phyloP scores from a whole-genome alignment of 345 rosid species.

The Pistacia integerrima region DNA sequence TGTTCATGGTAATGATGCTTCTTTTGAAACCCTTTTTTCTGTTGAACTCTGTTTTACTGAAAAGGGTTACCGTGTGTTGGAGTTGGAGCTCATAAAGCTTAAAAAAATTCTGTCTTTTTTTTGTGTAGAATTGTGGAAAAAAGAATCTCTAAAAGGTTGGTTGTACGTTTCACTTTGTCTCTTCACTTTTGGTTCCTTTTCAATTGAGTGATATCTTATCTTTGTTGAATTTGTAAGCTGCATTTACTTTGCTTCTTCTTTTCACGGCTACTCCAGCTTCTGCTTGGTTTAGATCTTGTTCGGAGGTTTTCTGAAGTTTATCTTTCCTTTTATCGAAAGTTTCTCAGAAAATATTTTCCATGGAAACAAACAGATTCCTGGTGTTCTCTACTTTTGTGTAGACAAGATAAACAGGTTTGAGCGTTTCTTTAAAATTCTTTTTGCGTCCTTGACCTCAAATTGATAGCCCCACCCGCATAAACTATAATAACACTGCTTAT shows the following conservation, averaged over 20 bases:
- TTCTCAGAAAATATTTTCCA: constrained; percentile 20
- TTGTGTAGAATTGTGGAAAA: background rate
- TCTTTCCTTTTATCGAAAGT: background rate
- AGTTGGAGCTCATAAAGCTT: constrained; percentile 29
- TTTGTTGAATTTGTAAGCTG: constrained; percentile 8
- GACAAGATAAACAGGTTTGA: constrained; percentile 29
- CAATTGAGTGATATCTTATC: background rate
- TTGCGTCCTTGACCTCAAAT: constrained; percentile 10
- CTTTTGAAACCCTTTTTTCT: constrained; percentile 22
- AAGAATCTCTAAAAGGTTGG: constrained; percentile 36
- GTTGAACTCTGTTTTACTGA: background rate
- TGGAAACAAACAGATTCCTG: constrained; percentile 30
- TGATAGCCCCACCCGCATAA: constrained; percentile 37
- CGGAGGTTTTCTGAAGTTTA: background rate
- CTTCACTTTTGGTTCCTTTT: background rate
- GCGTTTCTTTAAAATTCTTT: constrained; percentile 20
- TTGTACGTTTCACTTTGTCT: constrained; percentile 6
- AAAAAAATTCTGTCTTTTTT: constrained; percentile 26
- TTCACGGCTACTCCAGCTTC: background rate
- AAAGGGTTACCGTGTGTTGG: constrained; percentile 12
- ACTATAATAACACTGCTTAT: constrained; percentile 20
- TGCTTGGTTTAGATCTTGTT: constrained; percentile 19
- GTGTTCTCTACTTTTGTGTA: constrained; percentile 12
- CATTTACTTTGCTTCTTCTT: constrained; percentile 2
- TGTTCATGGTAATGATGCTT: constrained; percentile 29